Evolutionary conservation across 2,329 filamentous ascomycete species (phyloP).

Genomic region (Pezicula radicicola): DNA sequence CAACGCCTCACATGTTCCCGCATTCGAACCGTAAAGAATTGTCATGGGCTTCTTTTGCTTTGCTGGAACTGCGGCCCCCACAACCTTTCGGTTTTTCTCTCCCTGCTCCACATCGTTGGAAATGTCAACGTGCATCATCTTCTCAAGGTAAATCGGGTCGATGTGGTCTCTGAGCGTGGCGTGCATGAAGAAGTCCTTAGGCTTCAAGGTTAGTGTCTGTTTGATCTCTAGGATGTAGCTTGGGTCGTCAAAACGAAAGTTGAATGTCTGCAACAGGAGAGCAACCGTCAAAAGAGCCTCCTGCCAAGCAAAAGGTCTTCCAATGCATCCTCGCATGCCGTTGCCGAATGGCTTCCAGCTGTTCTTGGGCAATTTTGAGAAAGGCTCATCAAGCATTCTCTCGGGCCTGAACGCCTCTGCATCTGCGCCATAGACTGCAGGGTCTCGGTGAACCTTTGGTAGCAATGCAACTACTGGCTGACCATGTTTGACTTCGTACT

Average conservation of each 20-base stretch:
- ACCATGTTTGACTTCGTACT: slow-evolving; percentile 35
- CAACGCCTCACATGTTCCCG: slow-evolving; percentile 70
- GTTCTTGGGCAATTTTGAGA: slow-evolving; percentile 59
- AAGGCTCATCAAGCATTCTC: slow-evolving; percentile 67
- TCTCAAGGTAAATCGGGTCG: slow-evolving; percentile 37
- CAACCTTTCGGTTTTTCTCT: slow-evolving; percentile 24
- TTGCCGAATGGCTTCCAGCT: slow-evolving; percentile 75
- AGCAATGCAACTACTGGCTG: slow-evolving; percentile 49
- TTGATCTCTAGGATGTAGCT: slow-evolving; percentile 52
- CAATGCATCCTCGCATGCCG: slow-evolving; percentile 68
- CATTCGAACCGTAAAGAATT: slow-evolving; percentile 70
- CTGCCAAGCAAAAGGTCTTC: slow-evolving; percentile 71
- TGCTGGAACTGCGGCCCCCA: slow-evolving; percentile 2
- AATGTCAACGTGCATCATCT: slow-evolving; percentile 21
- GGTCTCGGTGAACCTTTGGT: slow-evolving; percentile 56
- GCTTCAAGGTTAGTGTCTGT: slow-evolving; percentile 58
- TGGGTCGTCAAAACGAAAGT: slow-evolving; percentile 59
- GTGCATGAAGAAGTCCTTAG: slow-evolving; percentile 59
- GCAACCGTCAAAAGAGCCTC: slow-evolving; percentile 61
- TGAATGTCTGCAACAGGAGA: slow-evolving; percentile 67
- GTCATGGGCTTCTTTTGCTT: slow-evolving; percentile 35
- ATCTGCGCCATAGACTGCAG: slow-evolving; percentile 60
- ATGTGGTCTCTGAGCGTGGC: slow-evolving; percentile 49
- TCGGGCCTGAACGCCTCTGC: slow-evolving; percentile 66
- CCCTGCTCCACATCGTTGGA: slow-evolving; percentile 6